These are phyloP conservation scores for Psilocybe subaeruginosa DNA, from an alignment of 768 basidiomycete species.

Conservation along the genomic window DNA sequence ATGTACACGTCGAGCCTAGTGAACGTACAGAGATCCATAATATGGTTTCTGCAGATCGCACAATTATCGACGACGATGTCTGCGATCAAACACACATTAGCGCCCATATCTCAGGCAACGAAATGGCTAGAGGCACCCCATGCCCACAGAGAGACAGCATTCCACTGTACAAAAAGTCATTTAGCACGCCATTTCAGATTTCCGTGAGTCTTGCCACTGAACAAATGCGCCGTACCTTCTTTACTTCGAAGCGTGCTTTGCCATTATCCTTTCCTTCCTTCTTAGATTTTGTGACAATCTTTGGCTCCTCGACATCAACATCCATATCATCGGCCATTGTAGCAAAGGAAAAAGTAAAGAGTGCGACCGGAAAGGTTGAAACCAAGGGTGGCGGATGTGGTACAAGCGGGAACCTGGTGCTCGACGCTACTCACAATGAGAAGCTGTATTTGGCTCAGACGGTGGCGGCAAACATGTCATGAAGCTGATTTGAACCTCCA, in stretches of 20 bases:
- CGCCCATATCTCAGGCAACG: conserved; percentile 6
- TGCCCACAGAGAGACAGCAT: conserved; percentile 97
- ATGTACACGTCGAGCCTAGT: neutral
- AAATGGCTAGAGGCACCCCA: conserved; percentile 70
- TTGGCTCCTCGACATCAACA: conserved; percentile 42
- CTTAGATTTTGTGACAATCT: conserved; percentile 42
- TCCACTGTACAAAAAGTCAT: conserved; percentile 69
- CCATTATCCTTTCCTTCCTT: conserved; percentile 58
- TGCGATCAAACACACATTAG: conserved; percentile 32
- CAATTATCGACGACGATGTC: conserved; percentile 99
- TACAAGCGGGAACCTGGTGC: neutral
- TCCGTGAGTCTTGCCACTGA: neutral
- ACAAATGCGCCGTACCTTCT: conserved; percentile 72
- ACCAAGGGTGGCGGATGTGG: conserved; percentile 1
- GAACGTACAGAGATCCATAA: conserved; percentile 97
- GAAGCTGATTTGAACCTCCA: too few relatives aligned
- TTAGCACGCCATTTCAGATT: neutral
- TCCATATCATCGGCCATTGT: conserved; percentile 68
- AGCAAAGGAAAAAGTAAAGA: neutral
- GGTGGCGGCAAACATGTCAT: too few relatives aligned
- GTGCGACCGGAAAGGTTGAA: neutral
- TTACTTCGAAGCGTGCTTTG: conserved; percentile 95
- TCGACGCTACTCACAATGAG: neutral
- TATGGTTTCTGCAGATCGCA: conserved; percentile 99
- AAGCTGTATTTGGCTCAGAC: neutral